These are phyloP conservation scores for Ophiocordyceps camponoti-floridani DNA, from an alignment of 2,329 filamentous ascomycete species.

Conservation along the genomic window DNA sequence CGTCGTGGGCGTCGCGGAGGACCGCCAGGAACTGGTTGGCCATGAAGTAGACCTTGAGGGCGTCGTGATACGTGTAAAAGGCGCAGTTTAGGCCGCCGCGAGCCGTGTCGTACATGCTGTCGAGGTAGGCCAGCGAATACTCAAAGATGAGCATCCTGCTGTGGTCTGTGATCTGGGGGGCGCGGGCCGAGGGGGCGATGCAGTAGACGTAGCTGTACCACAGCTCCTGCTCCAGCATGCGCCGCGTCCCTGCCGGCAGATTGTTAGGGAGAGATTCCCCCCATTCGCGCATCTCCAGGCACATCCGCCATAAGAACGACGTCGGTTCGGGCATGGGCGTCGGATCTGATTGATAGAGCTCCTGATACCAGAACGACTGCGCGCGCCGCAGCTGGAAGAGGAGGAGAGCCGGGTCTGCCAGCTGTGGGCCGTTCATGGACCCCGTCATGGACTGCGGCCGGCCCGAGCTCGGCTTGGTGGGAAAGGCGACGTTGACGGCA, in stretches of 20 bases:
- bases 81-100: conserved; percentile 39
- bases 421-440: conserved; percentile 26
- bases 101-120: conserved; percentile 52
- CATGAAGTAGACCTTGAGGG: conserved; percentile 66
- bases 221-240: conserved; percentile 73
- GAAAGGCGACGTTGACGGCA: conserved; percentile 64
- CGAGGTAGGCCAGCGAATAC: conserved; percentile 66
- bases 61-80: conserved; percentile 76
- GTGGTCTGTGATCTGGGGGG: conserved; percentile 57
- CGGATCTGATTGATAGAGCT: conserved; percentile 64
- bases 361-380: conserved; percentile 81
- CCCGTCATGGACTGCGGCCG: conserved; percentile 22
- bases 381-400: conserved; percentile 70
- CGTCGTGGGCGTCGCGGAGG: conserved; percentile 36
- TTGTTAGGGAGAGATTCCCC: conserved; percentile 53
- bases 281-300: conserved; percentile 65
- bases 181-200: conserved; percentile 60
- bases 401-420: conserved; percentile 52
- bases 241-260: conserved; percentile 45
- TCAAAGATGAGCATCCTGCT: conserved; percentile 72
- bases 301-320: conserved; percentile 58
- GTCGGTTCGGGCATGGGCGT: conserved; percentile 50
- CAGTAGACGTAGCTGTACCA: conserved; percentile 86
- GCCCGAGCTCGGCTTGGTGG: conserved; percentile 29
- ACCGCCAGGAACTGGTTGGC: conserved; percentile 45